Conservation (phyloP, 2,329 filamentous ascomycete species). For the Nemania abortiva region DNA sequence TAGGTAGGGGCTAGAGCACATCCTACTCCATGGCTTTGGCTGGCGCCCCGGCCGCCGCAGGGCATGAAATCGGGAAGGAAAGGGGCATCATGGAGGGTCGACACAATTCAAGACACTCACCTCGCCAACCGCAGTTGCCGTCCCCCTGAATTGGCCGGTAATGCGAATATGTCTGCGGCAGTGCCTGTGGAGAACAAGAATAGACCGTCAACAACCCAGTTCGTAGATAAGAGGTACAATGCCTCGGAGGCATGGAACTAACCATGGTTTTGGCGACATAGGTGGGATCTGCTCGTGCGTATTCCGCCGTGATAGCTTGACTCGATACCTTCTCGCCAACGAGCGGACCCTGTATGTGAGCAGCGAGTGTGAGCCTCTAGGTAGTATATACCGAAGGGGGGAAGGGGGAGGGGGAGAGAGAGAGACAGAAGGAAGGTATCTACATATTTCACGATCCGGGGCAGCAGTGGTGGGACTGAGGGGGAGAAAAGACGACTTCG, state of each 20-base stretch:
- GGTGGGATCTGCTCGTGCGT: constrained; percentile 86
- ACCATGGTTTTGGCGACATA: constrained; percentile 91
- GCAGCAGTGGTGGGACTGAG: constrained; percentile 21
- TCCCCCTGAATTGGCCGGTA: constrained; percentile 91
- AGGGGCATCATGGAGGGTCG: neutral
- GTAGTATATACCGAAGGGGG: neutral
- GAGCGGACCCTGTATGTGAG: constrained; percentile 75
- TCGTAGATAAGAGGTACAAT: neutral
- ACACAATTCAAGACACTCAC: constrained; percentile 65
- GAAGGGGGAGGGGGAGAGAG: no score
- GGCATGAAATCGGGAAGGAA: neutral
- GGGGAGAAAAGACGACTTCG: constrained; percentile 7
- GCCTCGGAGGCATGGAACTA: constrained; percentile 53
- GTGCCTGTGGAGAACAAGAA: constrained; percentile 64
- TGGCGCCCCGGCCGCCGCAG: constrained; percentile 2
- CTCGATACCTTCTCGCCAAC: constrained; percentile 84
- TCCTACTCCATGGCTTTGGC: constrained; percentile 21
- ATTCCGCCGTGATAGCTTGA: constrained; percentile 83
- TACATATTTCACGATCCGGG: constrained; percentile 17
- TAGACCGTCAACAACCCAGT: constrained; percentile 39
- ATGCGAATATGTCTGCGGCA: constrained; percentile 86
- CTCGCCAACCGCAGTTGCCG: constrained; percentile 97
- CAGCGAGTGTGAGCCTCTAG: constrained; percentile 45
- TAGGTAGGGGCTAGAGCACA: constrained; percentile 34
- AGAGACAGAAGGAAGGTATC: neutral